Conservation (phyloP, 1,284 basidiomycete genomes). For the Ceratobasidium theobromae region DNA sequence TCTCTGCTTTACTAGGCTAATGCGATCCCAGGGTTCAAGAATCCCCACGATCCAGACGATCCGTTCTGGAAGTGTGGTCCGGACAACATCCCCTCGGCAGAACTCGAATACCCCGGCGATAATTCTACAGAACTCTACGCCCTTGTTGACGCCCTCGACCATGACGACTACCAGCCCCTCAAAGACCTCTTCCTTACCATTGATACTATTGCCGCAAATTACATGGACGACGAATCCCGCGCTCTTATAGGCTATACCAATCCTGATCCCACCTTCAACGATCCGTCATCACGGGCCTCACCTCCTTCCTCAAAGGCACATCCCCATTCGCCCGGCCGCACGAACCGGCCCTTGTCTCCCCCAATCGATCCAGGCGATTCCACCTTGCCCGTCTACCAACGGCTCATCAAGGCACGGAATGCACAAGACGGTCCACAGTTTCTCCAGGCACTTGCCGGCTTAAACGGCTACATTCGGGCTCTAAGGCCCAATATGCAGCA, state of each 20-base stretch:
- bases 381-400: conserved; percentile 12
- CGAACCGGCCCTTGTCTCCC: neutral
- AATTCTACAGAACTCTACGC: conserved; percentile 31
- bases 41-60: conserved; percentile 35
- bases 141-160: conserved; percentile 32
- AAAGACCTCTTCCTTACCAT: conserved; percentile 37
- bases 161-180: conserved; percentile 38
- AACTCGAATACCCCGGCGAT: conserved; percentile 35
- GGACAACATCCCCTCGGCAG: conserved; percentile 32
- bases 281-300: conserved; percentile 16
- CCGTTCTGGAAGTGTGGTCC: conserved; percentile 34
- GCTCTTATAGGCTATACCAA: conserved; percentile 33
- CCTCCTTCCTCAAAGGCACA: conserved; percentile 13
- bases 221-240: conserved; percentile 35
- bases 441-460: conserved; percentile 29
- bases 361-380: neutral
- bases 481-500: conserved; percentile 32
- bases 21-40: conserved; percentile 32
- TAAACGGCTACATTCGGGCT: conserved; percentile 32
- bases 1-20: neutral
- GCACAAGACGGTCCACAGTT: conserved; percentile 35
- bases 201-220: conserved; percentile 35
- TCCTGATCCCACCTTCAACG: neutral
- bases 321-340: conserved; percentile 20
- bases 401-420: conserved; percentile 36